Evolutionary conservation across 2,329 filamentous ascomycete genomes (phyloP), one percentile per base, ranked within the genome.

Genomic region (Huntiella decipiens): DNA sequence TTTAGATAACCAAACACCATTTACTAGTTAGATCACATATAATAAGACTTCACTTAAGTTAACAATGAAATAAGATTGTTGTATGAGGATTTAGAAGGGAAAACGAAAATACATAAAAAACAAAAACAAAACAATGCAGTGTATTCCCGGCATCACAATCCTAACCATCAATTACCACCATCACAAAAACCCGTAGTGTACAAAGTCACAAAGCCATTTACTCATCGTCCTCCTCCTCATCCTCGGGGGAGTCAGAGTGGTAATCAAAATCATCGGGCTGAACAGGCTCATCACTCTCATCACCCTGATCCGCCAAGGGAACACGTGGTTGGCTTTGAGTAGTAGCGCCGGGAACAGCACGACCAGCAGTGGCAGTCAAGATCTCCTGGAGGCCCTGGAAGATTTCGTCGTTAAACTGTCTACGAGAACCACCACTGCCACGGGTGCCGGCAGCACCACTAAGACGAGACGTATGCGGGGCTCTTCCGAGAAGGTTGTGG

Each of bases 191-290:
- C 19, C 15, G 15, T 38, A 13, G 15, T 38, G 19, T 38, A 13
- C 15, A 38, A 38, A 38, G 17, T 38, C 17, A 12, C 36, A 8
- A 42, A n/a, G 15, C 28, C 15, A 34, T 10, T 15, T 47, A 19
- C 35, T 47, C 45, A 5, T 42, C 39, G 11, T 43, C 45, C 13
- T 43, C 45, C n/a, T 43, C 38, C 4, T 42, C 45, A 11, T 39
- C 38, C 32, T 46, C 39, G 19, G 34, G 31, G 15, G 38, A 38
- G 32, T 15, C 38, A 12, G 41, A 65, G 12, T 66, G 62, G 31
- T 67, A 67, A 38, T 74, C 75, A 2, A 91, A 87, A 50, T 88
- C 81, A 61, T 91, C 91, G 44, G 83, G 78, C 8, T 65, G 84
- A 5, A 74, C 60, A 34, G 70, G 64, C 2, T 83, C 83, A 57